Conservation (phyloP, 306 rosid genomes). For the Lathyrus sativus region DNA sequence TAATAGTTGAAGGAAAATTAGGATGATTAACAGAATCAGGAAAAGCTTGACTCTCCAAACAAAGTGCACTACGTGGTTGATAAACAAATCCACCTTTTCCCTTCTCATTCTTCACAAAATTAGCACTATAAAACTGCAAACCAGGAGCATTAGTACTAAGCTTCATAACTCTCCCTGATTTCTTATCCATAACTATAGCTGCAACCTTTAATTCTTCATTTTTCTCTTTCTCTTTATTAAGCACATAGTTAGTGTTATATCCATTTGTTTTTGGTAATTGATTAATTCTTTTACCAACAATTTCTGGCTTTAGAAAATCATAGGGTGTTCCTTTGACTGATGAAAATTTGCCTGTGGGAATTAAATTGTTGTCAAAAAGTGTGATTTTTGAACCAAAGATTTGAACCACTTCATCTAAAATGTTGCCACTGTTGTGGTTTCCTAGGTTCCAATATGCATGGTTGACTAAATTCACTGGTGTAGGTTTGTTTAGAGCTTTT, state of each 20-base stretch:
- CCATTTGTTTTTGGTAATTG: conserved; percentile 48
- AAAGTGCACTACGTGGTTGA: conserved; percentile 52
- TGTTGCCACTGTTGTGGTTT: conserved; percentile 60
- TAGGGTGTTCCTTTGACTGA: conserved; percentile 33
- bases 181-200: conserved; percentile 51
- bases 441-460: conserved; percentile 81
- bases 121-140: conserved; percentile 64
- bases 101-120: conserved; percentile 50
- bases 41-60: conserved; percentile 75
- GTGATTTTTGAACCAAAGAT: conserved; percentile 66
- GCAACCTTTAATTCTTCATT: conserved; percentile 36
- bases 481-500: conserved; percentile 65
- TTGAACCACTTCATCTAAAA: conserved; percentile 51
- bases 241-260: conserved; percentile 66
- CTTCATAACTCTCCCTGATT: conserved; percentile 68
- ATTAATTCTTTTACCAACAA: conserved; percentile 55
- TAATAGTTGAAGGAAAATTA: conserved; percentile 77
- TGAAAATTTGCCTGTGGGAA: conserved; percentile 64
- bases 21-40: conserved; percentile 77
- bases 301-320: conserved; percentile 60
- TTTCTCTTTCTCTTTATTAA: conserved; percentile 39
- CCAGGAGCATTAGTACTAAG: conserved; percentile 64
- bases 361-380: conserved; percentile 47
- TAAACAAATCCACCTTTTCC: conserved; percentile 67
- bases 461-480: conserved; percentile 71